Evolutionary conservation across 805 yeast genomes (phyloP).

Genomic region (Sungouiozyma intestinalis): DNA sequence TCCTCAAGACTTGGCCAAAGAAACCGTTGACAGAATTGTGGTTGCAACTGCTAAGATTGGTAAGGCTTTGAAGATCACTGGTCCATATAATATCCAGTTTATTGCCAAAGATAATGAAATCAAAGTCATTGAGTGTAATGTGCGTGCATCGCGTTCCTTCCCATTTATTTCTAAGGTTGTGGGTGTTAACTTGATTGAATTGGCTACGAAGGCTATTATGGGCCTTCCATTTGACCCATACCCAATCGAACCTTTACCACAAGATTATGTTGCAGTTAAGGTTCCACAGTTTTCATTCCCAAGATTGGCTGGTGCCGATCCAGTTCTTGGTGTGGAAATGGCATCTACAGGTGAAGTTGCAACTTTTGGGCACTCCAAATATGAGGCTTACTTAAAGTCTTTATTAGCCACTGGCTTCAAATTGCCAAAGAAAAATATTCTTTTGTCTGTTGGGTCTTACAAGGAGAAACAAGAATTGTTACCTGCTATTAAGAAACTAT

Average conservation of each 20-base stretch:
- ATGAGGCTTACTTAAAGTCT: constrained; percentile 94
- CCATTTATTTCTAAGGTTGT: constrained; percentile 97
- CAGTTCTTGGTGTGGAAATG: constrained; percentile 97
- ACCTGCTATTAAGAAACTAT: constrained; percentile 73
- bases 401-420: constrained; percentile 91
- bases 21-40: constrained; percentile 82
- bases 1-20: constrained; percentile 88
- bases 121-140: constrained; percentile 97
- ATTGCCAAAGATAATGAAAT: constrained; percentile 91
- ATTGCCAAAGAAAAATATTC: constrained; percentile 87
- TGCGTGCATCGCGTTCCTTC: constrained; percentile 98
- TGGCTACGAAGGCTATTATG: constrained; percentile 93
- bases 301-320: constrained; percentile 95
- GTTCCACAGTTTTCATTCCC: constrained; percentile 98
- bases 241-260: constrained; percentile 82
- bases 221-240: constrained; percentile 82
- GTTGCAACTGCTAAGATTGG: constrained; percentile 96
- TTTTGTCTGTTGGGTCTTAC: constrained; percentile 90
- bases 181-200: constrained; percentile 90
- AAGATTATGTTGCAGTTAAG: constrained; percentile 89
- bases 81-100: constrained; percentile 95
- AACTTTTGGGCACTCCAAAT: constrained; percentile 88
- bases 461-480: constrained; percentile 91
- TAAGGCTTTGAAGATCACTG: constrained; percentile 87
- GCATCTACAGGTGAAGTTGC: constrained; percentile 99